These are phyloP conservation scores for Candida coleopterorum DNA, from an alignment of 805 yeast genomes.

Conservation along the genomic window DNA sequence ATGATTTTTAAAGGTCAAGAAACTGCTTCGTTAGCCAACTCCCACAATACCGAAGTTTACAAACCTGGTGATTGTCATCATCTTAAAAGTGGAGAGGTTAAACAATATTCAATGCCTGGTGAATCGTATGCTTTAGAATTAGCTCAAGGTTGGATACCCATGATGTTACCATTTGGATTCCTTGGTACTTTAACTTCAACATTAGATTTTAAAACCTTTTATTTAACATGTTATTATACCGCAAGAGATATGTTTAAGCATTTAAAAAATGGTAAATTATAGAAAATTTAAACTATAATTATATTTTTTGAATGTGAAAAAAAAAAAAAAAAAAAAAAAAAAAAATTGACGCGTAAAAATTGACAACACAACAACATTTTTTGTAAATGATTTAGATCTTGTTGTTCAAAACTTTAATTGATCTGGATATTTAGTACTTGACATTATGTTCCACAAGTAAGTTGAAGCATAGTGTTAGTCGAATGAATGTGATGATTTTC, in stretches of 20 bases:
- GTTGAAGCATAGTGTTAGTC: no score
- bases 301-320: no score
- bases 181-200: conserved; percentile 76
- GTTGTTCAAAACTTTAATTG: no score
- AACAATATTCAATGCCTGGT: conserved; percentile 82
- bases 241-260: conserved; percentile 74
- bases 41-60: conserved; percentile 62
- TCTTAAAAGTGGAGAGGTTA: conserved; percentile 62
- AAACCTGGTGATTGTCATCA: conserved; percentile 85
- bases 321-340: neutral
- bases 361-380: no score
- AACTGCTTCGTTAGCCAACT: conserved; percentile 62
- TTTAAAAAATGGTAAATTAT: conserved; percentile 67
- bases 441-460: no score
- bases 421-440: no score
- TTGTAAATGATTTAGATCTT: no score
- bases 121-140: conserved; percentile 87
- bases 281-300: conserved; percentile 10
- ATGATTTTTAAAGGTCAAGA: conserved; percentile 81
- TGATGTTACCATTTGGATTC: conserved; percentile 95
- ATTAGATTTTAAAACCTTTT: conserved; percentile 65
- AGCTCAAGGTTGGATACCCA: conserved; percentile 98
- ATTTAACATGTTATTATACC: conserved; percentile 66
- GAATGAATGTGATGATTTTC: no score
- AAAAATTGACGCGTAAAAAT: neutral